phyloP scores from a whole-genome alignment of 139 green algal genomes.

The Chlorella sp. region DNA sequence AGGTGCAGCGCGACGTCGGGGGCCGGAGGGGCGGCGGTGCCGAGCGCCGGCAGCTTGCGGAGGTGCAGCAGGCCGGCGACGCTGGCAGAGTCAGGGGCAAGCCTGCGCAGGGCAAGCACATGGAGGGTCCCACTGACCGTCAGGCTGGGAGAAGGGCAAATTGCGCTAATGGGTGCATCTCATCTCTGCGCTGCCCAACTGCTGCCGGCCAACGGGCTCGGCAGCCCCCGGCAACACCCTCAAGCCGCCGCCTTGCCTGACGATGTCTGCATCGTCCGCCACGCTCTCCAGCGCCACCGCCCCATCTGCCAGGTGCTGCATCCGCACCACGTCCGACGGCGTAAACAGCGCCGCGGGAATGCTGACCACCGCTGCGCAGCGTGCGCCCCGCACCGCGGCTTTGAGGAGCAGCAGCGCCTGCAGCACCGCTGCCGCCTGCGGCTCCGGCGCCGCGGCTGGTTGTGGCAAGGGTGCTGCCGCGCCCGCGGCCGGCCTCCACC shows the following conservation, averaged over 20 bases:
- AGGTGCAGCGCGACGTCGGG: slow-evolving; percentile 56
- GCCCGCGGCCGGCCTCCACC: slow-evolving; percentile 34
- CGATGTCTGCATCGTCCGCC: slow-evolving; percentile 60
- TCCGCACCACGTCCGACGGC: slow-evolving; percentile 17
- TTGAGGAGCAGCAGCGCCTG: slow-evolving; percentile 25
- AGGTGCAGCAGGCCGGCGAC: slow-evolving; percentile 61
- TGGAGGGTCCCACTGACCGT: too few species aligned
- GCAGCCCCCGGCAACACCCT: too few species aligned
- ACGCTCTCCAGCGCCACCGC: slow-evolving; percentile 65
- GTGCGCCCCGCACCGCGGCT: slow-evolving; percentile 9
- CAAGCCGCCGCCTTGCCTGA: slow-evolving; percentile 8
- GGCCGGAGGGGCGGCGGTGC: slow-evolving; percentile 42
- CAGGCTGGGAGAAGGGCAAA: too few species aligned
- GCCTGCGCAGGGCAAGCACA: neutral
- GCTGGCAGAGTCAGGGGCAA: slow-evolving; percentile 59
- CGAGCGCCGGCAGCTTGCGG: slow-evolving; percentile 52
- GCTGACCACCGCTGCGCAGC: slow-evolving; percentile 40
- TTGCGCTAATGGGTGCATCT: too few species aligned
- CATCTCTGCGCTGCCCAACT: too few species aligned
- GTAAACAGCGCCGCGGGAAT: slow-evolving; percentile 31
- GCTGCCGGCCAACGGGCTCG: too few species aligned
- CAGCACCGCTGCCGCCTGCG: slow-evolving; percentile 28
- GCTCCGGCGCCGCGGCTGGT: slow-evolving; percentile 31
- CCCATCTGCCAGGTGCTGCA: slow-evolving; percentile 64
- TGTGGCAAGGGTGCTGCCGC: neutral